Conservation (phyloP, 1,139 yeast genomes). For the Citeromyces siamensis region DNA sequence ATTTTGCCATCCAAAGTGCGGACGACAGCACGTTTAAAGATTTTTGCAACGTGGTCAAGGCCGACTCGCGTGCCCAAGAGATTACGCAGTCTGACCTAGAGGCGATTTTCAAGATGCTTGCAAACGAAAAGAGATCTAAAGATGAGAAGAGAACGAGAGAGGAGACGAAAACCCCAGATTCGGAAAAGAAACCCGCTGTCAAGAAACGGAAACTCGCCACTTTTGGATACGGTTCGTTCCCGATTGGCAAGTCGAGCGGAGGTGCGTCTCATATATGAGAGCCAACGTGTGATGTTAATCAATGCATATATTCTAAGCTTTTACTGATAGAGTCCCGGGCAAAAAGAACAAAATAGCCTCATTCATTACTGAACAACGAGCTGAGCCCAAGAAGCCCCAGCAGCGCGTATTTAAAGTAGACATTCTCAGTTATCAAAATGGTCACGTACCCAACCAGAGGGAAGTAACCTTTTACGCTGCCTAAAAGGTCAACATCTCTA, state of each 20-base stretch:
- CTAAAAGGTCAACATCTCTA: constrained; percentile 67
- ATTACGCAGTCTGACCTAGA: constrained; percentile 13
- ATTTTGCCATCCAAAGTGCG: constrained; percentile 5
- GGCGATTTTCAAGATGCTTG: constrained; percentile 17
- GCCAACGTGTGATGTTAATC: too few relatives aligned
- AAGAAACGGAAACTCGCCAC: constrained; percentile 5
- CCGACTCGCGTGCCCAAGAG: constrained; percentile 7
- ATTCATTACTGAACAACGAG: constrained; percentile 36
- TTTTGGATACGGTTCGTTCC: constrained; percentile 6
- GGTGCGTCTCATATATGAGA: not conserved
- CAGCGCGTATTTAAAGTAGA: constrained; percentile 58
- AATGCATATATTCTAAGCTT: too few relatives aligned
- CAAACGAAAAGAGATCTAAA: constrained; percentile 14
- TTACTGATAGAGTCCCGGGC: too few relatives aligned
- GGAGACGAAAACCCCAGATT: not conserved
- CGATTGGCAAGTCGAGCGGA: not conserved
- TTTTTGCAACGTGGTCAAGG: constrained; percentile 12
- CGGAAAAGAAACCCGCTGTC: not conserved
- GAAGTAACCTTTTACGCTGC: constrained; percentile 82
- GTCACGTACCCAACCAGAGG: constrained; percentile 93
- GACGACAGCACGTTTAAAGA: constrained; percentile 14
- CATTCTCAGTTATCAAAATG: constrained; percentile 82
- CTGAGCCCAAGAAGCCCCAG: constrained; percentile 58
- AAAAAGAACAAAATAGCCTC: too few relatives aligned
- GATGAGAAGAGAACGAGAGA: constrained; percentile 7